phyloP scores from a whole-genome alignment of 768 basidiomycete genomes.

The Collybia mongolica region DNA sequence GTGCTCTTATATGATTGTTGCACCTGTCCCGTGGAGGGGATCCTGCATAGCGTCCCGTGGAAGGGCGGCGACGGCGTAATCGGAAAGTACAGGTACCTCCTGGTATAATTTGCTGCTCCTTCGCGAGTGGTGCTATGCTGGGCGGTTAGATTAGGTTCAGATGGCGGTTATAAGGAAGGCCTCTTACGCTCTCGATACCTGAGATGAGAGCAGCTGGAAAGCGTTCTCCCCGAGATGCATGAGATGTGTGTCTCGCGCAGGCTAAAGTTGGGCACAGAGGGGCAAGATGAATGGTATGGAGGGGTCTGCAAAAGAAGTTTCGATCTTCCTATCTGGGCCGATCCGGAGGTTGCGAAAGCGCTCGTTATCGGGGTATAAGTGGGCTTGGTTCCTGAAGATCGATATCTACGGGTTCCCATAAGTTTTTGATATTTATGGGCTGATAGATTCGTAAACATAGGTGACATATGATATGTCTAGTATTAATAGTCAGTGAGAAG shows the following conservation, averaged over 20 bases:
- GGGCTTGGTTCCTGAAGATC: no score
- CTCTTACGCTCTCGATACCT: slow-evolving; percentile 15
- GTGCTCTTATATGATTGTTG: slow-evolving; percentile 18
- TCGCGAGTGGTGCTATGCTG: slow-evolving; percentile 11
- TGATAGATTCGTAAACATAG: background rate
- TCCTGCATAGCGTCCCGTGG: slow-evolving; percentile 13
- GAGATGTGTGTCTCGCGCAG: slow-evolving; percentile 8
- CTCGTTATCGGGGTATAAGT: slow-evolving; percentile 6
- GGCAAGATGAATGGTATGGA: slow-evolving; percentile 28
- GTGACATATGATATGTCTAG: no score
- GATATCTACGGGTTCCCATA: no score
- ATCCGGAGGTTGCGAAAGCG: slow-evolving; percentile 20
- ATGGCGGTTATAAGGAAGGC: slow-evolving; percentile 10
- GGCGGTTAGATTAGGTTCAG: slow-evolving; percentile 11
- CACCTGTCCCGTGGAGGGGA: slow-evolving; percentile 15
- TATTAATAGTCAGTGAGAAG: no score
- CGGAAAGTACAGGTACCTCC: slow-evolving; percentile 11
- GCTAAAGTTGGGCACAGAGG: slow-evolving; percentile 10
- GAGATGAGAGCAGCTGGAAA: slow-evolving; percentile 16
- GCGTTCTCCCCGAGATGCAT: slow-evolving; percentile 11
- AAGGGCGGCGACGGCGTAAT: slow-evolving; percentile 10
- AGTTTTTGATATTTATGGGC: background rate
- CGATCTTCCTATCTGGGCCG: slow-evolving; percentile 25
- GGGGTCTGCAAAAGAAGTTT: slow-evolving; percentile 28
- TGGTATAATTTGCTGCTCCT: slow-evolving; percentile 14